Conservation (phyloP, 75 land plant species). For the Gnetum montanum region DNA sequence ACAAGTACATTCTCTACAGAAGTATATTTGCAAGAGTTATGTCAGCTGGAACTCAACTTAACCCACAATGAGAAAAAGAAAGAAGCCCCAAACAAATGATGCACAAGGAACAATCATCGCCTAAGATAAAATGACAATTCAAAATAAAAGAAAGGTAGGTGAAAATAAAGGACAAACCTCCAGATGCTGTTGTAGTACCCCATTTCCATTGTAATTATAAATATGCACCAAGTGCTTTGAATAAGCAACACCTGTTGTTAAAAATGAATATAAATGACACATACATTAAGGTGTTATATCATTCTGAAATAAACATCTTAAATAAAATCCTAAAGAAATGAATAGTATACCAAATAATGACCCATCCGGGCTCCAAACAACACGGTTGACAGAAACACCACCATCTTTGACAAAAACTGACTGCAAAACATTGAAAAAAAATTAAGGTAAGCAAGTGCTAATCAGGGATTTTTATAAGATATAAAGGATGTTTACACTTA, state of each 20-base stretch:
- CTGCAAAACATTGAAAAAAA: no score
- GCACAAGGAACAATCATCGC: no score
- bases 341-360: slow-evolving; percentile 11
- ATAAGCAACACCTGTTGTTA: slow-evolving; percentile 57
- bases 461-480: no score
- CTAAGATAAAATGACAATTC: no score
- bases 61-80: no score
- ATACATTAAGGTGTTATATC: neutral
- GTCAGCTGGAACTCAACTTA: no score
- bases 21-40: no score
- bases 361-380: slow-evolving; percentile 28
- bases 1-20: neutral
- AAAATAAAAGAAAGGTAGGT: no score
- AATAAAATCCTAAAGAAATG: neutral
- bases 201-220: slow-evolving; percentile 36
- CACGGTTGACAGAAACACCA: slow-evolving; percentile 14
- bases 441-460: no score
- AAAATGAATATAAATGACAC: slow-evolving; percentile 5
- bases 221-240: slow-evolving; percentile 63
- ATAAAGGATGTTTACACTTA: no score
- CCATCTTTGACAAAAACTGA: slow-evolving; percentile 7
- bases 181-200: slow-evolving; percentile 42
- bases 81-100: no score
- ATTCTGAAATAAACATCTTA: neutral
- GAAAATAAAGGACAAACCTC: slow-evolving; percentile 34